Percentiles rank a stretch among this genome's conserved stretches.
These are phyloP conservation scores for Marchantia polymorpha DNA, from an alignment of 225 moss, liverwort and hornwort genomes.

Conservation along the genomic window DNA sequence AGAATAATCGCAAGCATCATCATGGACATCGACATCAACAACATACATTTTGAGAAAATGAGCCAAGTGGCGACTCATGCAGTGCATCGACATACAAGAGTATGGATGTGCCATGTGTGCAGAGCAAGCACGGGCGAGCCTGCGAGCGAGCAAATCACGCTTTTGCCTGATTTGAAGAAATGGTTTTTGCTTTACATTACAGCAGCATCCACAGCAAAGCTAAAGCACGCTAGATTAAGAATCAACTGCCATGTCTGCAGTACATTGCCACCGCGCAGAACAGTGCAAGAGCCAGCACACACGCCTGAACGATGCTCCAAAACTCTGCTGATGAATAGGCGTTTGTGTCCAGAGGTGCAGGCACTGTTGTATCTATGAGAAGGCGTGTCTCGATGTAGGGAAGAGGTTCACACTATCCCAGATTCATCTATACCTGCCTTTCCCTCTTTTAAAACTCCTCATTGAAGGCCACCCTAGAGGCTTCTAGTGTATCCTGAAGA, in stretches of 20 bases:
- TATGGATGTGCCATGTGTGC: too few relatives aligned
- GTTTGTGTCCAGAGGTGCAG: not conserved
- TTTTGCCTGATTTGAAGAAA: not conserved
- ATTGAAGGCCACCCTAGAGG: too few relatives aligned
- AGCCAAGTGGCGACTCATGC: not conserved
- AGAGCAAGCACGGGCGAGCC: not conserved
- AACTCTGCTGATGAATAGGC: not conserved
- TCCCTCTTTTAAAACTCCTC: too few relatives aligned
- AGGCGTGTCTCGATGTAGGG: not conserved
- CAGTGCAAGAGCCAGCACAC: not conserved
- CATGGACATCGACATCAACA: too few relatives aligned
- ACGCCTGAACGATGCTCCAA: not conserved
- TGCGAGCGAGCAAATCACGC: not conserved
- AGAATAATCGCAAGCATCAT: too few relatives aligned
- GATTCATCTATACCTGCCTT: not conserved
- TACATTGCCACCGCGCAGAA: not conserved
- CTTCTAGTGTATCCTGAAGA: too few relatives aligned
- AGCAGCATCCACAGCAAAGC: slow-evolving; percentile 2
- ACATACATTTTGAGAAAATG: too few relatives aligned
- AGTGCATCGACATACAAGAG: not conserved
- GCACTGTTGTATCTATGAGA: not conserved
- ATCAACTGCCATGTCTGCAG: not conserved
- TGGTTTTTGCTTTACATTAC: slow-evolving; percentile 13
- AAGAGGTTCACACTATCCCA: not conserved
- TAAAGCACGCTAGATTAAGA: not conserved